Conservation (phyloP, 495 filamentous ascomycete species). For the Aspergillus cristatus region DNA sequence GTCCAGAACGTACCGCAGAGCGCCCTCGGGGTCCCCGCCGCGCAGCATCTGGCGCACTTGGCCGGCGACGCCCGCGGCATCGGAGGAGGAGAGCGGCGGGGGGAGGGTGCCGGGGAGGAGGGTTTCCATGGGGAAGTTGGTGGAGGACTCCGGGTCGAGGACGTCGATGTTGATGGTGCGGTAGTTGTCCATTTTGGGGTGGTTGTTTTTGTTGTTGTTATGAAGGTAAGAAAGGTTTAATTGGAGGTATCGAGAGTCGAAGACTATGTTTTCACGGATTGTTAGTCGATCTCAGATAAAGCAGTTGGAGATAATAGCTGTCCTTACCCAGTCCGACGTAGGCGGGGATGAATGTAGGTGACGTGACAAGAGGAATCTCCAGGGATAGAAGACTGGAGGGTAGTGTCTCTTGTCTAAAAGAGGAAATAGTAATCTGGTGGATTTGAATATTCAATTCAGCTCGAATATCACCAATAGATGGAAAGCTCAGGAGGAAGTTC, state of each 20-base stretch:
- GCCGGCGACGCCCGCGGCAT: constrained; percentile 59
- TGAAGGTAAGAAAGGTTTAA: background rate
- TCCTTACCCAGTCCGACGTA: constrained; percentile 2
- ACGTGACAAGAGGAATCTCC: background rate
- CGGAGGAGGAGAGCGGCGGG: constrained; percentile 54
- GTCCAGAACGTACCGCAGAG: constrained; percentile 69
- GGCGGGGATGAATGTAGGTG: background rate
- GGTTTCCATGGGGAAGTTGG: constrained; percentile 77
- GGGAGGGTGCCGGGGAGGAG: constrained; percentile 59
- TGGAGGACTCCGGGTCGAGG: constrained; percentile 74
- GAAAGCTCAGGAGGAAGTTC: too few relatives aligned
- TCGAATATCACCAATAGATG: too few relatives aligned
- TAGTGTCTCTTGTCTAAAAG: too few relatives aligned
- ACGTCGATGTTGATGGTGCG: constrained; percentile 91
- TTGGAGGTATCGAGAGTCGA: background rate
- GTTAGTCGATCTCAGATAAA: background rate
- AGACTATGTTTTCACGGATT: background rate
- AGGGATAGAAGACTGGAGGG: too few relatives aligned
- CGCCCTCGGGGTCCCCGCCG: constrained; percentile 76
- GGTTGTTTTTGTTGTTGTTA: background rate
- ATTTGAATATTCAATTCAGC: too few relatives aligned
- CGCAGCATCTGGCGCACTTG: constrained; percentile 81
- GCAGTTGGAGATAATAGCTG: constrained; percentile 1
- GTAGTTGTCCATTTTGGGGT: constrained; percentile 61
- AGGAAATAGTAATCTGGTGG: too few relatives aligned